These are phyloP conservation scores for Astragalus membranaceus DNA, from an alignment of 306 rosid species.

Conservation along the genomic window DNA sequence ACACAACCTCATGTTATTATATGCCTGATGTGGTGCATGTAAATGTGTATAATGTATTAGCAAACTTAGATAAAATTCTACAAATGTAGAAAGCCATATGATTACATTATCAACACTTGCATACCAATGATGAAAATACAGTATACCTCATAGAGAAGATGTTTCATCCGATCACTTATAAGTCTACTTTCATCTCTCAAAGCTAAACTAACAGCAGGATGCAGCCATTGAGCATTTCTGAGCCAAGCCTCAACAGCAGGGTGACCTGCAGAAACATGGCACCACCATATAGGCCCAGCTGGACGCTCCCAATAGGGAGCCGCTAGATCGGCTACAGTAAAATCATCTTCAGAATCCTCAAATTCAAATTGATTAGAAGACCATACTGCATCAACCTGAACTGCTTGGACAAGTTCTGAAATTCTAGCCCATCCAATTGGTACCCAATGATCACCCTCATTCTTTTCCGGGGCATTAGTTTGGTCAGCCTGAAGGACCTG, in stretches of 20 bases:
- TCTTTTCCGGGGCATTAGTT: constrained; percentile 24
- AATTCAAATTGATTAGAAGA: constrained; percentile 38
- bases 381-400: constrained; percentile 62
- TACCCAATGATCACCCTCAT: constrained; percentile 56
- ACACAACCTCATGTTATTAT: not conserved
- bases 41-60: not conserved
- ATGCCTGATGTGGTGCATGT: constrained; percentile 1
- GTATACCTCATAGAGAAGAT: constrained; percentile 79
- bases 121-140: constrained; percentile 7
- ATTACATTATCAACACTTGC: not conserved
- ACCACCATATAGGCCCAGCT: constrained; percentile 93
- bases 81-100: not conserved
- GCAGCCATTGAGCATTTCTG: constrained; percentile 73
- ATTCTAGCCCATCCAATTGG: constrained; percentile 93
- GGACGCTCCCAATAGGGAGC: constrained; percentile 94
- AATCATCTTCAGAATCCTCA: constrained; percentile 55
- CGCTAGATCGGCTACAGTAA: constrained; percentile 82
- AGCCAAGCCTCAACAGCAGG: constrained; percentile 69
- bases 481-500: constrained; percentile 27
- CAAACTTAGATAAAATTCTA: not conserved
- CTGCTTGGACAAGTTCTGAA: constrained; percentile 60
- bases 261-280: constrained; percentile 77
- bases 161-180: constrained; percentile 85
- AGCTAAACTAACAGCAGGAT: constrained; percentile 86
- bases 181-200: constrained; percentile 74